Conservation (phyloP, 2,329 filamentous ascomycete genomes). For the Colletotrichum simmondsii region DNA sequence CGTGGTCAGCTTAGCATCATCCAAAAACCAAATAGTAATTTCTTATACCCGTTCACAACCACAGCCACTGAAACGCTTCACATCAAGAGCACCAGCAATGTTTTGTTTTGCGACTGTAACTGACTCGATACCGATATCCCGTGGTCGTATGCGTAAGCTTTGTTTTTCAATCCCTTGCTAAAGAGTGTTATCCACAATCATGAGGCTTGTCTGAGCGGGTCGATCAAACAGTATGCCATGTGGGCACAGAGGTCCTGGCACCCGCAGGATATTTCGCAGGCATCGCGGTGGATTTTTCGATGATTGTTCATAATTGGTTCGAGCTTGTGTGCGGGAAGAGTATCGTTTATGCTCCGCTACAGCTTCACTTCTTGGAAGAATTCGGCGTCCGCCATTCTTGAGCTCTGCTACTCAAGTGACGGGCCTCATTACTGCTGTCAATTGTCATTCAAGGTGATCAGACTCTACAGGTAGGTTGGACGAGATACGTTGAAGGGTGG, state of each 20-base stretch:
- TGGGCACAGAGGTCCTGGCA: background rate
- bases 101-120: background rate
- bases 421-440: too few relatives aligned
- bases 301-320: too few relatives aligned
- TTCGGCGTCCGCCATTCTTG: too few relatives aligned
- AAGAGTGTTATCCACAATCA: background rate
- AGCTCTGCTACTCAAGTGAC: too few relatives aligned
- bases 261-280: background rate
- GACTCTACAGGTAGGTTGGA: too few relatives aligned
- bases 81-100: background rate
- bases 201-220: background rate
- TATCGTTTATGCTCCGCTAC: too few relatives aligned
- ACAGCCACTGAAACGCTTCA: background rate
- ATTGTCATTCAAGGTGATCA: too few relatives aligned
- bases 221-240: background rate
- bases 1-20: background rate
- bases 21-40: background rate
- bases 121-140: background rate
- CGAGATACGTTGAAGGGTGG: too few relatives aligned
- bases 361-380: too few relatives aligned
- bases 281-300: constrained; percentile 49
- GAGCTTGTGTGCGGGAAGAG: too few relatives aligned
- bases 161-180: background rate
- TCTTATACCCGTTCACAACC: background rate
- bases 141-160: background rate